Percentiles rank a stretch among this genome's conserved stretches.
phyloP scores from a whole-genome alignment of 176 grass and related monocot genomes.

The Phyllostachys edulis region DNA sequence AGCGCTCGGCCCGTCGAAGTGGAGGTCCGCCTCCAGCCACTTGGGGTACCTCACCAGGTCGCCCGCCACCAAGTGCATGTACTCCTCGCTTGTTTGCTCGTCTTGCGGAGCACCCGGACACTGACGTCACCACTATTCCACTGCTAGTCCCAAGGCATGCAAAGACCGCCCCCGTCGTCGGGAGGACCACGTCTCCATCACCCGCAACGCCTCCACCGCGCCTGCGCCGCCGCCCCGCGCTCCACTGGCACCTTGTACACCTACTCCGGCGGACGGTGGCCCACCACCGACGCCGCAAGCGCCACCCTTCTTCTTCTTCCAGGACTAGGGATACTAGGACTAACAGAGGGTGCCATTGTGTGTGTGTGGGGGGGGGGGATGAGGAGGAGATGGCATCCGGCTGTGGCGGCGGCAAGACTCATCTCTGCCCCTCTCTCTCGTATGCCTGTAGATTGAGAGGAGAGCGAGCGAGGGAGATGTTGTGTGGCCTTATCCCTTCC shows the following conservation, averaged over 20 bases:
- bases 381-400: too few relatives aligned
- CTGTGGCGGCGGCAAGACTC: too few relatives aligned
- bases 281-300: neutral
- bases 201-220: conserved; percentile 56
- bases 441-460: too few relatives aligned
- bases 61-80: conserved; percentile 90
- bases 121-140: conserved; percentile 83
- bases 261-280: conserved; percentile 53
- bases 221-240: conserved; percentile 55
- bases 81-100: too few relatives aligned
- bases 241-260: conserved; percentile 88
- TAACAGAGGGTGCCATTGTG: too few relatives aligned
- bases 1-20: conserved; percentile 92
- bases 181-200: conserved; percentile 66
- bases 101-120: conserved; percentile 91
- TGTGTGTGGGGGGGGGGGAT: too few relatives aligned
- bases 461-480: too few relatives aligned
- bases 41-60: conserved; percentile 87
- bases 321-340: too few relatives aligned
- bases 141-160: conserved; percentile 88
- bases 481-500: too few relatives aligned
- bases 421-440: too few relatives aligned
- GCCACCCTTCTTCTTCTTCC: too few relatives aligned
- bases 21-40: conserved; percentile 90
- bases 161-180: conserved; percentile 81